Evolutionary conservation across 495 filamentous ascomycete species (phyloP), one percentile per base, ranked within the genome.

Genomic region (Annulohypoxylon moriforme): DNA sequence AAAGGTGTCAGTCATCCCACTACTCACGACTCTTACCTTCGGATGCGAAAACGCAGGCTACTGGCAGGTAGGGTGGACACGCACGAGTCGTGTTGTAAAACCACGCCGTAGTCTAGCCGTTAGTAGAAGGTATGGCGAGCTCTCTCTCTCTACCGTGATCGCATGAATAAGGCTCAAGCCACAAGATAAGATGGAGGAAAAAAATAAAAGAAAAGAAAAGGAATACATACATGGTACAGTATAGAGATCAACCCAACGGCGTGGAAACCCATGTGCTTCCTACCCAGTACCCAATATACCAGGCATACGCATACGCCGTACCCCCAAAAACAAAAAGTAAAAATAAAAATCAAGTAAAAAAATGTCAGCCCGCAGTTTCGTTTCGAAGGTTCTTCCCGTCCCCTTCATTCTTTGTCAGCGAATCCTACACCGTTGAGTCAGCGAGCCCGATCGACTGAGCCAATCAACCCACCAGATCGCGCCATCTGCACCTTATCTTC

Each of bases 381-480:
- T 20, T 52, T 31, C 9, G 38, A 18, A 18, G 33, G 36, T 24
- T 24, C 40, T 46, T 27, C 4, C 22, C 9, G 46, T 59, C 40
- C n/a, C n/a, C n/a, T n/a, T n/a, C n/a, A n/a, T n/a, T n/a, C 40
- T 71, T 71, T 60, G 49, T 71, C 60, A 71, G 62, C 62, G 13
- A 58, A 4, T 20, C 40, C n/a, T 62, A 25, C 4, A 14, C 55
- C 18, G 11, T 56, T 69, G 27, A 52, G 42, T 67, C 55, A 67
- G 55, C 64, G 36, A 27, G 44, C n/a, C 1, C 33, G 27, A n/a
- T n/a, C n/a, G n/a, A n/a, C n/a, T 47, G 38, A 27, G 14, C 58
- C 58, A 68, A 68, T 68, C 38, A 55, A 2, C 27, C 20, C 0
- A 7, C 20, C n/a, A 11, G 6, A 22, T 38, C 3, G 27, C 25